phyloP scores from a whole-genome alignment of 305 asterid genomes.

The Rubia balearica region DNA sequence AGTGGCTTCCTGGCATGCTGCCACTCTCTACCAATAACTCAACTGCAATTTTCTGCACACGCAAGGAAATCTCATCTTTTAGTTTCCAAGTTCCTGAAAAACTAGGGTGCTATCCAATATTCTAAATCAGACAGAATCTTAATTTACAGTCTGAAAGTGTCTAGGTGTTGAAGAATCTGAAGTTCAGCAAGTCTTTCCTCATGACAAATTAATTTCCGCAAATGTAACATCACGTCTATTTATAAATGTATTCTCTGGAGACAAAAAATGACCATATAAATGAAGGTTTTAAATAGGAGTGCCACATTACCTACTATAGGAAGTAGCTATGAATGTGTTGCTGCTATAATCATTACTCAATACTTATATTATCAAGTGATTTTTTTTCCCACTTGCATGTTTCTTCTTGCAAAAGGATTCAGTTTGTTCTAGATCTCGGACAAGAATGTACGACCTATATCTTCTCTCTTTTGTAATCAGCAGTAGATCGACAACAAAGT shows the following conservation, averaged over 20 bases:
- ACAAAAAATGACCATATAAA: too few relatives aligned
- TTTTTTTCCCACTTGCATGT: too few relatives aligned
- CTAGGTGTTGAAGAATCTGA: slow-evolving; percentile 1
- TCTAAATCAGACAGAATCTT: not conserved
- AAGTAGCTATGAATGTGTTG: not conserved
- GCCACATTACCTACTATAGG: not conserved
- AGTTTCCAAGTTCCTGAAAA: not conserved
- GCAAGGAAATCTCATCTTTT: not conserved
- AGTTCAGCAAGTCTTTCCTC: not conserved
- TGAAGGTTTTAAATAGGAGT: not conserved
- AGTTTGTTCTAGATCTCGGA: too few relatives aligned
- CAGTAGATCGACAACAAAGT: too few relatives aligned
- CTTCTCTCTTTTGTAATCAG: too few relatives aligned
- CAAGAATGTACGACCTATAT: too few relatives aligned
- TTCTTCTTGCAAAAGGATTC: too few relatives aligned
- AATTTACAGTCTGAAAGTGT: not conserved
- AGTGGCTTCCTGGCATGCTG: slow-evolving; percentile 29
- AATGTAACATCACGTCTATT: not conserved
- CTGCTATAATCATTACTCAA: too few relatives aligned
- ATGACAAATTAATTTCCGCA: not conserved
- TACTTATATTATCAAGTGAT: too few relatives aligned
- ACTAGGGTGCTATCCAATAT: not conserved
- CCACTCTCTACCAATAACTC: slow-evolving; percentile 52
- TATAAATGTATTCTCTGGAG: too few relatives aligned
- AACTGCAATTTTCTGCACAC: slow-evolving; percentile 59